Base-by-base conservation (phyloP, 106 monocot species). In the Dendrobium catenatum region DNA sequence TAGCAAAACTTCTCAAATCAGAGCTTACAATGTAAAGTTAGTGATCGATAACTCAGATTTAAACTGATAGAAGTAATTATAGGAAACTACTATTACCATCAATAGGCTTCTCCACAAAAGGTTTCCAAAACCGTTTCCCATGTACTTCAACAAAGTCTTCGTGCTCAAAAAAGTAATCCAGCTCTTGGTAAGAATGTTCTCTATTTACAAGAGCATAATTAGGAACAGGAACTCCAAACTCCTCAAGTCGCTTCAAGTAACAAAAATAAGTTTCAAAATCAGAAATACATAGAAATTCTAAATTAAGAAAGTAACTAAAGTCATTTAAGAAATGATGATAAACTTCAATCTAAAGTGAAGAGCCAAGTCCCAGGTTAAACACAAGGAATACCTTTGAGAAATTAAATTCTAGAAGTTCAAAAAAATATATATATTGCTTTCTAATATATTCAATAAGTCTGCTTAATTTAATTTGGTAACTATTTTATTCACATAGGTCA, bases 61-160 rank as follows among this genome's bases (percentile, higher is more conserved):
- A 27, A 51, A 11, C 24, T n/a, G 4, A 70, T 13, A 70, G 37
- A 70, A 37, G 67, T 74, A 5, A 19, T 42, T 51, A 48, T 49
- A 4, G 51, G 13, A 51, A 51, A 51, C 49, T 27, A 22, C 10
- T 27, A 85, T 83, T 77, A 99, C 98, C 98, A 86, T 95, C 85
- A 76, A 99, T 86, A 73, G 98, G 98, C 86, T 99, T 99, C 87
- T 99, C 98, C 76, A 99, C 94, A 87, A 99, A 99, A 51, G 98
- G 98, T 84, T 95, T 99, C 87, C 85, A 91, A 86, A 99, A 99
- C 24, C 91, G 92, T 72, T 93, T 89, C 55, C 98, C 98, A 85
- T 91, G 93, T 73, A 99, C 88, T 81, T 99, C 98, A 80, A 99
- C 98, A 87, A 85, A 99, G 84, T 99, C 98, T 84, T 99, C 98